phyloP scores from a whole-genome alignment of 768 basidiomycete genomes.

The Hygrophorus pudorinus region DNA sequence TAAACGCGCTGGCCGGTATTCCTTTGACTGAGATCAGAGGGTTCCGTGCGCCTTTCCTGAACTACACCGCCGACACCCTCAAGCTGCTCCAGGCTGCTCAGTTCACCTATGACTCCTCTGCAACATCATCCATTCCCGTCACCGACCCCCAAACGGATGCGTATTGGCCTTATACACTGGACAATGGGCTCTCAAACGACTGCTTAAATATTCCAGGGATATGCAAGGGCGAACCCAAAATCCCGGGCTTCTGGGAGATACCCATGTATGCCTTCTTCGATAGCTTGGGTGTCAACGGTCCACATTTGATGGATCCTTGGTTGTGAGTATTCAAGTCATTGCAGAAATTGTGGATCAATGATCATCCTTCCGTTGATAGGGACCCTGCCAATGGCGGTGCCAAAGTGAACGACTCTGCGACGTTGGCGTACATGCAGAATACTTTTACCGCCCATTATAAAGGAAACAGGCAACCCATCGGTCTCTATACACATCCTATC shows the following conservation, averaged over 20 bases:
- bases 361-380: slow-evolving; percentile 18
- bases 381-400: slow-evolving; percentile 45
- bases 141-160: slow-evolving; percentile 60
- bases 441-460: slow-evolving; percentile 71
- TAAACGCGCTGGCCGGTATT: slow-evolving; percentile 72
- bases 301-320: slow-evolving; percentile 81
- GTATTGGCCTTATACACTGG: slow-evolving; percentile 78
- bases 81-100: slow-evolving; percentile 39
- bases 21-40: slow-evolving; percentile 54
- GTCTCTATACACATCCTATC: slow-evolving; percentile 76
- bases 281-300: slow-evolving; percentile 37
- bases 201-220: slow-evolving; percentile 44
- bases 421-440: slow-evolving; percentile 60
- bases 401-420: slow-evolving; percentile 47
- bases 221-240: slow-evolving; percentile 60
- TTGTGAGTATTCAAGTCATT: no score
- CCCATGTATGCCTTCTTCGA: slow-evolving; percentile 81
- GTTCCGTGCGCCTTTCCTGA: slow-evolving; percentile 72
- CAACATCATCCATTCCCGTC: slow-evolving; percentile 53
- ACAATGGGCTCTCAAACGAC: slow-evolving; percentile 72
- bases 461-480: slow-evolving; percentile 68
- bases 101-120: slow-evolving; percentile 66
- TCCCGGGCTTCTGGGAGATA: slow-evolving; percentile 78
- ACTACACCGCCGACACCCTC: slow-evolving; percentile 55
- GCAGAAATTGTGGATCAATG: neutral